Conservation (phyloP, 768 basidiomycete species). For the Calocera cornea region DNA sequence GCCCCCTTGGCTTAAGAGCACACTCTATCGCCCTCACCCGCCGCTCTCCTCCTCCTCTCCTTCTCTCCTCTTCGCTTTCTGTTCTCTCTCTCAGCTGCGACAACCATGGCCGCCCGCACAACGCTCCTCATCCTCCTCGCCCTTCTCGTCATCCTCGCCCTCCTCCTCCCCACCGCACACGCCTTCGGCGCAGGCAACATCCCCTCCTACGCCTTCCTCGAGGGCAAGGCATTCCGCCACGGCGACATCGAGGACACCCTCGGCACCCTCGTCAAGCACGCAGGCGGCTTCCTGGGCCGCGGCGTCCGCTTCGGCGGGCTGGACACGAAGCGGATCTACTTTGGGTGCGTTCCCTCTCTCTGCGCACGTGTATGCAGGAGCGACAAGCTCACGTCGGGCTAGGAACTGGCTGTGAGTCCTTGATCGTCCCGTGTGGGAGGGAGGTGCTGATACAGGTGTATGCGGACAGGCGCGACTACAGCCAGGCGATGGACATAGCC, state of each 20-base stretch:
- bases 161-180: constrained; percentile 17
- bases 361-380: too few species aligned
- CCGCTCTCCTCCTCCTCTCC: too few species aligned
- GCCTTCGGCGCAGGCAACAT: constrained; percentile 83
- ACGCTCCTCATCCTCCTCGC: background rate
- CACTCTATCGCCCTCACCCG: too few species aligned
- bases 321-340: constrained; percentile 74
- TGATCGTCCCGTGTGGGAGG: constrained; percentile 14
- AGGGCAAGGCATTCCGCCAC: constrained; percentile 57
- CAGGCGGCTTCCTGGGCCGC: constrained; percentile 41
- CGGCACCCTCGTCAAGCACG: constrained; percentile 43
- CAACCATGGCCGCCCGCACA: background rate
- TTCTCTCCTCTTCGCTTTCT: background rate
- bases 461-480: background rate
- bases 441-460: background rate
- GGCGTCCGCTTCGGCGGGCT: constrained; percentile 61
- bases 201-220: constrained; percentile 40
- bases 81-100: background rate
- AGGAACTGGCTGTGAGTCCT: background rate
- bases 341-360: constrained; percentile 35
- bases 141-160: background rate
- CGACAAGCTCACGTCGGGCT: too few species aligned
- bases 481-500: constrained; percentile 67
- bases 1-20: too few species aligned
- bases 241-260: constrained; percentile 64